Conservation (phyloP, 768 basidiomycete species). For the Auriscalpium orientale region DNA sequence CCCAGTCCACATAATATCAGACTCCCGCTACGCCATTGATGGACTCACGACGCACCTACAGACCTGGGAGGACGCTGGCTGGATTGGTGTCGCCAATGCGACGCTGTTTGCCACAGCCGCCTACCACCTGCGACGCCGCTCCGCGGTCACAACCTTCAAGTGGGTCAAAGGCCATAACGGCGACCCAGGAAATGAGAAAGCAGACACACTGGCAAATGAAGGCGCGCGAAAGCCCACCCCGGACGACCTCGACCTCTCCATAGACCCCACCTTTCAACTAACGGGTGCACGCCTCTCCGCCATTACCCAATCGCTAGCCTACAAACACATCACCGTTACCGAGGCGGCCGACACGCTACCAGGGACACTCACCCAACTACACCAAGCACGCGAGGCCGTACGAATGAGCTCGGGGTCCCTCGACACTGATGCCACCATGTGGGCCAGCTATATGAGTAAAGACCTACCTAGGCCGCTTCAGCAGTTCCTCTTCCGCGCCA, state of each 20-base stretch:
- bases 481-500: background rate
- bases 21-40: constrained; percentile 10
- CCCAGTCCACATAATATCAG: background rate
- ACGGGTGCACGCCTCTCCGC: background rate
- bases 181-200: constrained; percentile 15
- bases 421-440: background rate
- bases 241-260: background rate
- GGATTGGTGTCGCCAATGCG: background rate
- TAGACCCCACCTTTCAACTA: background rate
- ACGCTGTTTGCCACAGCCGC: background rate
- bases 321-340: background rate
- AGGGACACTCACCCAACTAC: background rate
- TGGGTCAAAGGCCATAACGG: background rate
- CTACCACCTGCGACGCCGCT: background rate
- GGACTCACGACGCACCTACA: constrained; percentile 3
- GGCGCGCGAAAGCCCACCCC: background rate
- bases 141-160: background rate
- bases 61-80: constrained; percentile 7
- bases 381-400: too few relatives aligned
- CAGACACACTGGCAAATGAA: constrained; percentile 15
- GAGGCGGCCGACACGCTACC: too few relatives aligned
- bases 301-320: background rate
- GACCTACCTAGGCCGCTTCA: background rate
- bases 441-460: background rate
- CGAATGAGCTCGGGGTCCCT: rapidly evolving